Percentiles rank a stretch among this genome's conserved stretches.
phyloP scores from a whole-genome alignment of 202 grass and related monocot species.

The Eragrostis tef region DNA sequence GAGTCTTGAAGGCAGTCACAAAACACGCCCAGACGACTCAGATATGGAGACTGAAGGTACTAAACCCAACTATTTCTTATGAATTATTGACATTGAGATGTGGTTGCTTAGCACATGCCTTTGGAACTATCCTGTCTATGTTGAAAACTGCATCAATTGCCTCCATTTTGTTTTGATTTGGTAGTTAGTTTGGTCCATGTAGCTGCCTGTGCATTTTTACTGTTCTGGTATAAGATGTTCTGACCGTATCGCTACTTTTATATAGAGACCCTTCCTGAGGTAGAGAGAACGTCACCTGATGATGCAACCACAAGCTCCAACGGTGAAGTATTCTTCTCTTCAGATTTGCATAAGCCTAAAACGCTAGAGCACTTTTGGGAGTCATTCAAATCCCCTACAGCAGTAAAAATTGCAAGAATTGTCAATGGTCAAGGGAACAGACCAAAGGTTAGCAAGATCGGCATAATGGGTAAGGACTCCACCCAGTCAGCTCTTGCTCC shows the following conservation, averaged over 20 bases:
- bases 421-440: conserved; percentile 58
- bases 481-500: conserved; percentile 47
- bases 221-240: conserved; percentile 27
- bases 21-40: conserved; percentile 28
- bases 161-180: conserved; percentile 17
- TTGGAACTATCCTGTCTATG: background rate
- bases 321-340: conserved; percentile 60
- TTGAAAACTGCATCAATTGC: background rate
- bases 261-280: conserved; percentile 52
- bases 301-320: conserved; percentile 57
- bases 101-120: conserved; percentile 10
- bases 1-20: conserved; percentile 52
- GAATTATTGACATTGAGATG: conserved; percentile 26
- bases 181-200: conserved; percentile 22
- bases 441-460: conserved; percentile 43
- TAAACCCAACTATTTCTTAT: background rate
- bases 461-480: conserved; percentile 51
- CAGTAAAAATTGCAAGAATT: conserved; percentile 59
- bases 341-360: conserved; percentile 62
- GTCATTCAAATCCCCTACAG: conserved; percentile 63
- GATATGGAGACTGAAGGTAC: too few species aligned
- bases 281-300: conserved; percentile 40
- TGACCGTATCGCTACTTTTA: conserved; percentile 30
- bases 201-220: background rate
- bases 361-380: conserved; percentile 70